These are phyloP conservation scores for Wallacemonas collosoma DNA, from an alignment of 208 protist species.

Conservation along the genomic window DNA sequence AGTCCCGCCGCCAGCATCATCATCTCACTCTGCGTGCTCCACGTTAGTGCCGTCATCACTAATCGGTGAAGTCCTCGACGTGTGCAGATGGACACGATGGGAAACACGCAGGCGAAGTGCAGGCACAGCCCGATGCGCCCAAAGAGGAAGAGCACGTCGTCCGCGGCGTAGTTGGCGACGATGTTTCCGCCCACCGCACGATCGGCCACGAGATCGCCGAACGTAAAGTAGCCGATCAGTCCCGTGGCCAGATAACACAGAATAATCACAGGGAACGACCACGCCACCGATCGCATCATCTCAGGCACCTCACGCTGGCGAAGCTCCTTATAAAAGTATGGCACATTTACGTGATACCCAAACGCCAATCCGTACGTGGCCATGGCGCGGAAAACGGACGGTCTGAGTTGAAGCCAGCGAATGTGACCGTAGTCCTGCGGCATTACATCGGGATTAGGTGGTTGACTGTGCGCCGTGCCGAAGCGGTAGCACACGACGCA, in stretches of 20 bases:
- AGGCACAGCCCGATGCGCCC: conserved; percentile 74
- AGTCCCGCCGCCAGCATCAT: conserved; percentile 21
- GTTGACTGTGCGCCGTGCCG: conserved; percentile 55
- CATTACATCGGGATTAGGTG: conserved; percentile 11
- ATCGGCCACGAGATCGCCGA: conserved; percentile 48
- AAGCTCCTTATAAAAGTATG: conserved; percentile 84
- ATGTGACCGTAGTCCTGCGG: conserved; percentile 29
- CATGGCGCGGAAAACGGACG: conserved; percentile 45
- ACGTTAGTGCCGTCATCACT: conserved; percentile 55
- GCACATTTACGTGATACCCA: conserved; percentile 80
- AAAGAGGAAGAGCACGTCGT: conserved; percentile 67
- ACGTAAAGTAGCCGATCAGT: conserved; percentile 72
- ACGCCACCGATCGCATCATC: conserved; percentile 69
- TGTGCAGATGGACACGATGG: conserved; percentile 75
- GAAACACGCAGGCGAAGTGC: conserved; percentile 85
- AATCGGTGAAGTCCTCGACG: conserved; percentile 65
- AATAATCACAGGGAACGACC: conserved; percentile 67
- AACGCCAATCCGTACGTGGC: conserved; percentile 68
- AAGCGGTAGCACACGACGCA: conserved; percentile 56
- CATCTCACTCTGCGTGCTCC: conserved; percentile 37
- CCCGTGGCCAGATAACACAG: conserved; percentile 58
- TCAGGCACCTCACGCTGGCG: conserved; percentile 34
- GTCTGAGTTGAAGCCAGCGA: conserved; percentile 35
- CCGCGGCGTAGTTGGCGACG: conserved; percentile 55
- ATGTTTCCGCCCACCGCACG: conserved; percentile 58